Evolutionary conservation across 2,329 filamentous ascomycete genomes (phyloP).

Genomic region (Colletotrichum lupini): DNA sequence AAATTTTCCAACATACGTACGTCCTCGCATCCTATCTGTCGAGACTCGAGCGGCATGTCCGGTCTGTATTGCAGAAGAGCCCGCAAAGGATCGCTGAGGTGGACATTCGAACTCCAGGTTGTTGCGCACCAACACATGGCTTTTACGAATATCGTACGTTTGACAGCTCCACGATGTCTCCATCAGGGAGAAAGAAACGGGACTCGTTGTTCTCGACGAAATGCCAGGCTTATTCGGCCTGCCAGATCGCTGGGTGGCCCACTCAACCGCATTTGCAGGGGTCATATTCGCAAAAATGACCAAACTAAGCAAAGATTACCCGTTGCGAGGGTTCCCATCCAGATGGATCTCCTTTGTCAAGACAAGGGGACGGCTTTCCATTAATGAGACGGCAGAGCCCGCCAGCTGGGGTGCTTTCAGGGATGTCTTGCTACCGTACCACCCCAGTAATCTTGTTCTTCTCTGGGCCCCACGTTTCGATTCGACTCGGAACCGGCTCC

Average conservation of each 20-base stretch:
- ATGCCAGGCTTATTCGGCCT: conserved; percentile 30
- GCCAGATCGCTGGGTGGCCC: conserved; percentile 35
- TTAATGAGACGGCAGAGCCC: conserved; percentile 37
- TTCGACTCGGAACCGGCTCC: conserved; percentile 33
- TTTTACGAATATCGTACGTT: conserved; percentile 21
- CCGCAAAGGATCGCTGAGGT: conserved; percentile 17
- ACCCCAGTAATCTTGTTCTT: conserved; percentile 9
- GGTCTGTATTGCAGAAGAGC: conserved; percentile 15
- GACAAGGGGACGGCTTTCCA: conserved; percentile 18
- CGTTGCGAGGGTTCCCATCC: conserved; percentile 22
- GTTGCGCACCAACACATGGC: conserved; percentile 29
- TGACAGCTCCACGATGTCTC: conserved; percentile 29
- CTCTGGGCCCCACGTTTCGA: conserved; percentile 26
- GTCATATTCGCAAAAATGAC: conserved; percentile 32
- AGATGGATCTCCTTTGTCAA: conserved; percentile 23
- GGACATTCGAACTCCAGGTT: conserved; percentile 16
- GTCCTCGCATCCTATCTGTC: conserved; percentile 3
- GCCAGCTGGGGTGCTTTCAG: conserved; percentile 28
- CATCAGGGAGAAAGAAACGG: conserved; percentile 28
- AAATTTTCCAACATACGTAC: neutral
- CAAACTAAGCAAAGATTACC: conserved; percentile 34
- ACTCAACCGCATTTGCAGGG: conserved; percentile 28
- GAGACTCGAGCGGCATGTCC: conserved; percentile 14
- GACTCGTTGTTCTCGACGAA: conserved; percentile 30
- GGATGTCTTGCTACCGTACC: conserved; percentile 9